These are phyloP conservation scores for Xylaria bambusicola DNA, from an alignment of 495 filamentous ascomycete genomes.

Conservation along the genomic window DNA sequence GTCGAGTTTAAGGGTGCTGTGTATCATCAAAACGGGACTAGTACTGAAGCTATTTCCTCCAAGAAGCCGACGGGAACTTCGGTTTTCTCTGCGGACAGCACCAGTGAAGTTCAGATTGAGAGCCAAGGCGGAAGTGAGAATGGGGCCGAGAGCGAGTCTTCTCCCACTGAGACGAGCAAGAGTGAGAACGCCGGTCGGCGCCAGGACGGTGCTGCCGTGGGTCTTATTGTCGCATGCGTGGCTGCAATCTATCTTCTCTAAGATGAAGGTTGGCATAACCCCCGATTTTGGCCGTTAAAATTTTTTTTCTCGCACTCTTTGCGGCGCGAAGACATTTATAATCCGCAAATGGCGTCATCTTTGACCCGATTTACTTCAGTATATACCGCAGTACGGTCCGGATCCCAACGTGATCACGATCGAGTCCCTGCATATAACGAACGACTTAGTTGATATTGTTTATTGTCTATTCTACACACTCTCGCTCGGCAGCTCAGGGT, in stretches of 20 bases:
- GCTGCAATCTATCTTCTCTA: conserved; percentile 47
- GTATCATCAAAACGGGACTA: conserved; percentile 30
- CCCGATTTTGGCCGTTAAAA: too few relatives aligned
- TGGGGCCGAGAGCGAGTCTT: conserved; percentile 13
- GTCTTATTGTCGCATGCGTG: conserved; percentile 49
- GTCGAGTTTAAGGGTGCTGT: conserved; percentile 21
- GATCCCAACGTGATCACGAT: neutral
- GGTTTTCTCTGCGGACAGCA: conserved; percentile 9
- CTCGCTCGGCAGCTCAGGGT: neutral
- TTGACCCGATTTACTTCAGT: conserved; percentile 3
- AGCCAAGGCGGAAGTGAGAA: neutral
- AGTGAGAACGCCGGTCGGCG: conserved; percentile 41
- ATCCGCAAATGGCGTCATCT: neutral
- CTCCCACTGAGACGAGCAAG: conserved; percentile 26
- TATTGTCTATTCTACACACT: conserved; percentile 10
- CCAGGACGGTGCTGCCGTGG: conserved; percentile 45
- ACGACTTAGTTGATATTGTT: conserved; percentile 16
- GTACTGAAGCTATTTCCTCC: conserved; percentile 10
- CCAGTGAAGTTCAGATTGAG: conserved; percentile 2
- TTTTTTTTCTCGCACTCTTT: too few relatives aligned
- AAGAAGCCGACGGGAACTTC: conserved; percentile 16
- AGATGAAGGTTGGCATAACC: conserved; percentile 6
- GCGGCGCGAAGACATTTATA: neutral
- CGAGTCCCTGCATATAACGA: conserved; percentile 1
- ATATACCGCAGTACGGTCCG: conserved; percentile 5